These are phyloP conservation scores for Graphium sp. DNA, from an alignment of 2,329 filamentous ascomycete species.

Conservation along the genomic window DNA sequence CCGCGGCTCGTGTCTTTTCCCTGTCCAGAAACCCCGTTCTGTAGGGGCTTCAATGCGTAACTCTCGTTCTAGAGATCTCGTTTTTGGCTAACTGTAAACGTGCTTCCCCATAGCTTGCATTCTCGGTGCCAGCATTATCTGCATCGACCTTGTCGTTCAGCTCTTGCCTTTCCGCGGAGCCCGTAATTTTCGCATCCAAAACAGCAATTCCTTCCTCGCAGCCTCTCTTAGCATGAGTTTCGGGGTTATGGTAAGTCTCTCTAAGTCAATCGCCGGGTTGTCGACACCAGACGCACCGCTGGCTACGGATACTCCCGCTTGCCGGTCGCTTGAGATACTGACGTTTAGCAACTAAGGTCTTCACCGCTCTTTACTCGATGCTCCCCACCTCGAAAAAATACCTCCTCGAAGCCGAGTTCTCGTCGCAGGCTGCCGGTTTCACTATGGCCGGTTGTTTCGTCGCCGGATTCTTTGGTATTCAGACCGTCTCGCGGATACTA, in stretches of 20 bases:
- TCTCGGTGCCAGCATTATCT: slow-evolving; percentile 70
- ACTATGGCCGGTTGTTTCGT: slow-evolving; percentile 54
- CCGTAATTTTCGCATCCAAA: slow-evolving; percentile 69
- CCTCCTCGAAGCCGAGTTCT: slow-evolving; percentile 50
- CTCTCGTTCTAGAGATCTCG: slow-evolving; percentile 4
- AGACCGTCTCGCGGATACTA: slow-evolving; percentile 52
- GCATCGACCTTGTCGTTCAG: slow-evolving; percentile 62
- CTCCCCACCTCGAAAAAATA: slow-evolving; percentile 73
- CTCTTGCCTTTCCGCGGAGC: slow-evolving; percentile 57
- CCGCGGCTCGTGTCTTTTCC: slow-evolving; percentile 1
- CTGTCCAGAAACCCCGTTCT: background rate
- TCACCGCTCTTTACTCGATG: slow-evolving; percentile 87
- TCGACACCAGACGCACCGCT: too few relatives aligned
- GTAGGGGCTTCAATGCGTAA: background rate
- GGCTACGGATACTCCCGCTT: too few relatives aligned
- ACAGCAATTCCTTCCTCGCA: slow-evolving; percentile 77
- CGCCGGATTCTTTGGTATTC: slow-evolving; percentile 58
- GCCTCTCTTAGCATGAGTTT: slow-evolving; percentile 84
- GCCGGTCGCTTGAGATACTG: slow-evolving; percentile 1
- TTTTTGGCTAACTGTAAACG: slow-evolving; percentile 6
- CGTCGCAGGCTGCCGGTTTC: slow-evolving; percentile 49
- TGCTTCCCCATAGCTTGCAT: slow-evolving; percentile 35
- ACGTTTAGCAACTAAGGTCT: too few relatives aligned
- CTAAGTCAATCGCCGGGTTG: too few relatives aligned
- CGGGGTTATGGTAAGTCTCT: slow-evolving; percentile 68